Evolutionary conservation across 805 yeast species (phyloP).

Genomic region (Kuraishia cidri): DNA sequence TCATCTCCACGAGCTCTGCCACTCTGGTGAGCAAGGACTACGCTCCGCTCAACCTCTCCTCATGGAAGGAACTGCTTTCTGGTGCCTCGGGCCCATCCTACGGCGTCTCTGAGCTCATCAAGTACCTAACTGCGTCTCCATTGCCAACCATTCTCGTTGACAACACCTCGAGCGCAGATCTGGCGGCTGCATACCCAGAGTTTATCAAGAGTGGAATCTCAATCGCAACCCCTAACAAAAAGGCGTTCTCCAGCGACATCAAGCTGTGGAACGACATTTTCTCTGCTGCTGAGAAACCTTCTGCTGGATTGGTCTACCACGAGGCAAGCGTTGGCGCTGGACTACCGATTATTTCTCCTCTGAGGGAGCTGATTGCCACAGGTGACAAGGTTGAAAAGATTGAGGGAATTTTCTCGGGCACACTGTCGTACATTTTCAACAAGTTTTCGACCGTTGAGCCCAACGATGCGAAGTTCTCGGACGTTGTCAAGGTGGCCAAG

Average conservation of each 20-base stretch:
- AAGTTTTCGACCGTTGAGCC: conserved; percentile 70
- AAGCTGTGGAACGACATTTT: conserved; percentile 73
- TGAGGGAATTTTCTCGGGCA: conserved; percentile 96
- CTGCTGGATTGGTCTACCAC: conserved; percentile 81
- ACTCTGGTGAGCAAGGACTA: conserved; percentile 65
- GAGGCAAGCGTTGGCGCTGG: conserved; percentile 99
- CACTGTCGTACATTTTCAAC: conserved; percentile 91
- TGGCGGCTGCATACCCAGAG: conserved; percentile 72
- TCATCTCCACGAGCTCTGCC: conserved; percentile 67
- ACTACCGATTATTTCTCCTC: conserved; percentile 82
- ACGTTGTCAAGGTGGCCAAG: conserved; percentile 83
- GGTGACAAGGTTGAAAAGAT: conserved; percentile 89
- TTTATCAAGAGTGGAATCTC: conserved; percentile 76
- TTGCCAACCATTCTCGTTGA: conserved; percentile 81
- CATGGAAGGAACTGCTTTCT: conserved; percentile 43
- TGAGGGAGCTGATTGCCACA: conserved; percentile 81
- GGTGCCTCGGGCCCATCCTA: conserved; percentile 40
- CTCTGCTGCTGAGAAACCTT: conserved; percentile 36
- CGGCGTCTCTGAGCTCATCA: conserved; percentile 47
- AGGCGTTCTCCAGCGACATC: conserved; percentile 82
- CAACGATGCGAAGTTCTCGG: conserved; percentile 70
- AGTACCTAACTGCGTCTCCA: conserved; percentile 56
- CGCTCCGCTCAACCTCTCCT: conserved; percentile 55
- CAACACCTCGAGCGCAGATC: conserved; percentile 78
- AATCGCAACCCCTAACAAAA: conserved; percentile 96